Conservation (phyloP, 108 stramenopile species). For the Aurantiochytrium sp. region DNA sequence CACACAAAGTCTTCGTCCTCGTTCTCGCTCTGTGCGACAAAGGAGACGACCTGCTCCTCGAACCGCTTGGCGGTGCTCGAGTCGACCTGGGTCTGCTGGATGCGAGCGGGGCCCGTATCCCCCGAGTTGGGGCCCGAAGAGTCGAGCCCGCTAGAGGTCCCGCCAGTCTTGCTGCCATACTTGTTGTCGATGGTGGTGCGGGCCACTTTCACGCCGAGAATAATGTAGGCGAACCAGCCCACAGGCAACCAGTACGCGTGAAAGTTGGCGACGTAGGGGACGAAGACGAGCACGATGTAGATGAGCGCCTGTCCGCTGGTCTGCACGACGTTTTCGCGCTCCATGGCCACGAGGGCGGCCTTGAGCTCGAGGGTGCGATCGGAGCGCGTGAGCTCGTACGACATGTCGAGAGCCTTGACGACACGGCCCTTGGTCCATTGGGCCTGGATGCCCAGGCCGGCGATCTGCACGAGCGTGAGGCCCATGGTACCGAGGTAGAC, state of each 20-base stretch:
- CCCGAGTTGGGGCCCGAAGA: background rate
- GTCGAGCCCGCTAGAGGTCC: background rate
- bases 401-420: background rate
- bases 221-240: background rate
- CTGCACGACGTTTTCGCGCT: slow-evolving; percentile 6
- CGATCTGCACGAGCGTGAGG: background rate
- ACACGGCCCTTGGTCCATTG: background rate
- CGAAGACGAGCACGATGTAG: background rate
- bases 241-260: slow-evolving; percentile 2
- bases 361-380: background rate
- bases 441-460: background rate
- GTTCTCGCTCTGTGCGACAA: background rate
- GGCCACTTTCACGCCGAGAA: background rate
- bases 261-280: background rate
- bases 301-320: background rate
- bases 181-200: background rate
- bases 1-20: background rate
- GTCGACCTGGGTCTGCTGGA: background rate
- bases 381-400: background rate
- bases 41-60: background rate
- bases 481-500: background rate
- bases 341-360: background rate
- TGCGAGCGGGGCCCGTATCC: background rate
- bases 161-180: background rate
- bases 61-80: background rate